Conservation (phyloP, 2,329 filamentous ascomycete genomes). For the Penicillium sp. region DNA sequence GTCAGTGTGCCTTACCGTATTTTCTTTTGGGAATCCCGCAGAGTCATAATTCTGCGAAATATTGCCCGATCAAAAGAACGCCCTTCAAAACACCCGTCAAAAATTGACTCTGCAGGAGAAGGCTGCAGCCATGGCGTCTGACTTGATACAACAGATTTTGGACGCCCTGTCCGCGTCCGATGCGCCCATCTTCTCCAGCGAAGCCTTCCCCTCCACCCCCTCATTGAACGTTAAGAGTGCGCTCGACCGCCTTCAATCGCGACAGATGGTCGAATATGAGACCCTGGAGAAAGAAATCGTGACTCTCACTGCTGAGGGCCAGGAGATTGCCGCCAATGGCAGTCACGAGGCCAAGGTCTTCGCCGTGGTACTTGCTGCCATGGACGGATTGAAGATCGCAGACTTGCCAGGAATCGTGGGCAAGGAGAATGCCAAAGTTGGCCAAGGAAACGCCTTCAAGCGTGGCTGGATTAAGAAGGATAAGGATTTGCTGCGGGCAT, state of each 20-base stretch:
- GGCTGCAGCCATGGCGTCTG: slow-evolving; percentile 45
- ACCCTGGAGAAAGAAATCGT: slow-evolving; percentile 77
- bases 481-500: slow-evolving; percentile 54
- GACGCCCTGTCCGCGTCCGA: slow-evolving; percentile 62
- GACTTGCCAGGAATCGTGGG: slow-evolving; percentile 58
- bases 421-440: slow-evolving; percentile 58
- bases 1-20: slow-evolving; percentile 27
- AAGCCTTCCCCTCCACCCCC: slow-evolving; percentile 65
- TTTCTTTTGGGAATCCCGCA: slow-evolving; percentile 19
- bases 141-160: slow-evolving; percentile 65
- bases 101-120: slow-evolving; percentile 25
- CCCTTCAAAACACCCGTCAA: slow-evolving; percentile 15
- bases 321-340: slow-evolving; percentile 69
- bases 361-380: slow-evolving; percentile 65
- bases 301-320: slow-evolving; percentile 70
- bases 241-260: slow-evolving; percentile 77
- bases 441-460: slow-evolving; percentile 93
- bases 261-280: slow-evolving; percentile 84
- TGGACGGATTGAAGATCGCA: slow-evolving; percentile 77
- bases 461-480: slow-evolving; percentile 67
- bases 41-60: slow-evolving; percentile 34
- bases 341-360: slow-evolving; percentile 83
- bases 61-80: slow-evolving; percentile 23
- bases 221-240: slow-evolving; percentile 77
- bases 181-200: slow-evolving; percentile 62